Percentiles rank a stretch among this genome's conserved stretches.
These are phyloP conservation scores for Vanilla planifolia DNA, from an alignment of 106 monocot species.

Conservation along the genomic window DNA sequence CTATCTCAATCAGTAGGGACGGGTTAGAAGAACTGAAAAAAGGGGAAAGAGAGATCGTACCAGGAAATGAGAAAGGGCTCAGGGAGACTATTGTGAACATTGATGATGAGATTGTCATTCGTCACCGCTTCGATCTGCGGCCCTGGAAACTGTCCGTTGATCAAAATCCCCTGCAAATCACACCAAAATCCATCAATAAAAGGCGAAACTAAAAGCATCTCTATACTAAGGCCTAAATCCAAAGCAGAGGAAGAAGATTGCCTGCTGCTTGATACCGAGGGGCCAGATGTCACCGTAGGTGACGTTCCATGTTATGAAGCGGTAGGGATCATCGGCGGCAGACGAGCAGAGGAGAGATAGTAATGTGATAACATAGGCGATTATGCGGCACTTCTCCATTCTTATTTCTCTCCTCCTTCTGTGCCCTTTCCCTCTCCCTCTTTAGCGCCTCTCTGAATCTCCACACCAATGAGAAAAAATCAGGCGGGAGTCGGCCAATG, in stretches of 20 bases:
- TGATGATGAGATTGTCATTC: slow-evolving; percentile 85
- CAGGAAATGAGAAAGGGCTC: slow-evolving; percentile 85
- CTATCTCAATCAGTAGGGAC: no score
- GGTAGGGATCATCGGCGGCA: slow-evolving; percentile 54
- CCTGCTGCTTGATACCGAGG: slow-evolving; percentile 68
- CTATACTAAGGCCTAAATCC: no score
- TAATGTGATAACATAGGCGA: slow-evolving; percentile 4
- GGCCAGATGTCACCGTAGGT: slow-evolving; percentile 68
- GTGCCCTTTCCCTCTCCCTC: not conserved
- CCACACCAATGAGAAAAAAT: no score
- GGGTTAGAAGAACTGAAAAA: not conserved
- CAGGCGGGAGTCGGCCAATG: not conserved
- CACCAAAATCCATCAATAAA: not conserved
- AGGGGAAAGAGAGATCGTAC: slow-evolving; percentile 16
- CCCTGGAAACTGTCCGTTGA: slow-evolving; percentile 78
- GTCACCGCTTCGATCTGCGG: slow-evolving; percentile 76
- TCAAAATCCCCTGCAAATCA: slow-evolving; percentile 66
- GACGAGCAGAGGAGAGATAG: slow-evolving; percentile 9
- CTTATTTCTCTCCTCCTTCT: not conserved
- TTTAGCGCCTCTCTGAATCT: no score
- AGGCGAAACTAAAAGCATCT: not conserved
- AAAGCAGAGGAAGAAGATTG: not conserved
- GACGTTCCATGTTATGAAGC: slow-evolving; percentile 66
- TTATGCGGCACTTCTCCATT: slow-evolving; percentile 1
- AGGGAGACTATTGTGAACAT: slow-evolving; percentile 55